phyloP scores from a whole-genome alignment of 129 eudicot species.

The Artemisia argyi region DNA sequence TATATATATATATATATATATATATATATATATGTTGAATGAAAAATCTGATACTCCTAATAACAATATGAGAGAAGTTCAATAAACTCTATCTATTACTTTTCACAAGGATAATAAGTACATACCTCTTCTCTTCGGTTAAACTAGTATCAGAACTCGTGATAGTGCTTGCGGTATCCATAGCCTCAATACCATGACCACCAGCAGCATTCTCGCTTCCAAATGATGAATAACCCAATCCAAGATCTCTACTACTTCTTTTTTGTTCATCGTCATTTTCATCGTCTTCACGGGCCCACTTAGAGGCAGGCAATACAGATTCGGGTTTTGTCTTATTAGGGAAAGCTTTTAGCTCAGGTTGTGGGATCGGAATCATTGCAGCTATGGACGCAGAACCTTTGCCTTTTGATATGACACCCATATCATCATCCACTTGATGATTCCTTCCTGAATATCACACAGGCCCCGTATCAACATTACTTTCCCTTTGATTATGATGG shows the following conservation, averaged over 20 bases:
- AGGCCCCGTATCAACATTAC: too few species aligned
- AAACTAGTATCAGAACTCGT: slow-evolving; percentile 51
- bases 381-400: too few species aligned
- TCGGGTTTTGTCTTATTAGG: slow-evolving; percentile 51
- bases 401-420: too few species aligned
- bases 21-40: too few species aligned
- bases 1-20: too few species aligned
- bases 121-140: slow-evolving; percentile 65
- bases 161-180: slow-evolving; percentile 33
- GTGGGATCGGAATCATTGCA: slow-evolving; percentile 41
- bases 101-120: too few species aligned
- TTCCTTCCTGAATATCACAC: too few species aligned
- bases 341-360: slow-evolving; percentile 45
- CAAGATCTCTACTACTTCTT: slow-evolving; percentile 62
- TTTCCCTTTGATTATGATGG: too few species aligned
- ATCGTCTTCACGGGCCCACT: slow-evolving; percentile 94
- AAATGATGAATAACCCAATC: slow-evolving; percentile 76
- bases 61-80: too few species aligned
- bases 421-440: too few species aligned
- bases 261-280: slow-evolving; percentile 75
- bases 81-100: too few species aligned
- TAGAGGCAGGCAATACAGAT: slow-evolving; percentile 73
- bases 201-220: slow-evolving; percentile 87
- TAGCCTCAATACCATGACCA: slow-evolving; percentile 1
- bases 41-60: too few species aligned